Evolutionary conservation across 2,329 filamentous ascomycete genomes (phyloP).

Genomic region (Aspergillus ibericus): DNA sequence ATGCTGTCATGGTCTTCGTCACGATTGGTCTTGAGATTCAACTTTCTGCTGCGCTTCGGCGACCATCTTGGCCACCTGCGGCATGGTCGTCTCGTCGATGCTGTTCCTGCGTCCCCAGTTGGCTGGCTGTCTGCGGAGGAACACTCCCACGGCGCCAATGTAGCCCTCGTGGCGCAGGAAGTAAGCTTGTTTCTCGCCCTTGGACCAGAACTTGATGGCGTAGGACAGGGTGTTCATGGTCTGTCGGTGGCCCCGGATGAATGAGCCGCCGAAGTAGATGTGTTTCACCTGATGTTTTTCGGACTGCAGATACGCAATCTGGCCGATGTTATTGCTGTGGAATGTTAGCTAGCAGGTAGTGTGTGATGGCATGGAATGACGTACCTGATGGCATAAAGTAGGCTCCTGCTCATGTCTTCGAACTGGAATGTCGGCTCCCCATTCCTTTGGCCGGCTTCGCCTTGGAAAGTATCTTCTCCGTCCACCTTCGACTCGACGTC

Average conservation of each 20-base stretch:
- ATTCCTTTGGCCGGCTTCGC: conserved; percentile 45
- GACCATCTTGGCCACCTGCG: conserved; percentile 20
- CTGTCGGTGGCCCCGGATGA: conserved; percentile 92
- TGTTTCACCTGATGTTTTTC: conserved; percentile 88
- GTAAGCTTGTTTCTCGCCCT: conserved; percentile 90
- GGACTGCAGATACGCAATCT: conserved; percentile 95
- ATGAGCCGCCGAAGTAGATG: conserved; percentile 97
- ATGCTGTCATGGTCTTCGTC: conserved; percentile 12
- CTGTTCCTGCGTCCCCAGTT: conserved; percentile 89
- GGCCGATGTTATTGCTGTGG: conserved; percentile 88
- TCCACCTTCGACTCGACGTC: conserved; percentile 79
- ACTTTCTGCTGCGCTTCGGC: neutral
- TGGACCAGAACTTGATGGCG: conserved; percentile 96
- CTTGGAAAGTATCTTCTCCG: conserved; percentile 58
- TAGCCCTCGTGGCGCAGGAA: conserved; percentile 96
- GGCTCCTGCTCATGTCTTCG: conserved; percentile 84
- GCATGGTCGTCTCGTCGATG: conserved; percentile 55
- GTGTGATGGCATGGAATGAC: conserved; percentile 13
- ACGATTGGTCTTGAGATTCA: neutral
- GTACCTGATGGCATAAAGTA: conserved; percentile 83
- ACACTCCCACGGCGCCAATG: conserved; percentile 88
- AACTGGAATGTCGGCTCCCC: conserved; percentile 61
- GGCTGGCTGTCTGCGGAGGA: conserved; percentile 82
- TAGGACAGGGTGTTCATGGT: conserved; percentile 98
- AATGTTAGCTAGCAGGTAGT: conserved; percentile 24